A percentile compares a stretch with the other conserved stretches of the same genome.
Conservation (phyloP, 2,329 filamentous ascomycete genomes). For the Ophiognomonia clavigignenti-juglandacearum region DNA sequence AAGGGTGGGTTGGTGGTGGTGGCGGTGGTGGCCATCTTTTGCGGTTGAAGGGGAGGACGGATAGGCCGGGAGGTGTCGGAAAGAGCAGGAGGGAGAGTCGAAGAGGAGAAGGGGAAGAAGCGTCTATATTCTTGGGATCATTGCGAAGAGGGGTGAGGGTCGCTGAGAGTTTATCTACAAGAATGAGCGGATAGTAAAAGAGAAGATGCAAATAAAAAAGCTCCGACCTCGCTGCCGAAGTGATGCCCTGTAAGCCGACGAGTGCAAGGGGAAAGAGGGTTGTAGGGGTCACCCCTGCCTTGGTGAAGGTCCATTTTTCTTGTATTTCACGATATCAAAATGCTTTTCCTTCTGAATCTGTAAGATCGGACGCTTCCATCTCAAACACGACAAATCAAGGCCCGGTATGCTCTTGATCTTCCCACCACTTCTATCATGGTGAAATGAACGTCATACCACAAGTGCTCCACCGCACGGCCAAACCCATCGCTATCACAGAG, state of each 20-base stretch:
- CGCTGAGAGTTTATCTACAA: too few relatives aligned
- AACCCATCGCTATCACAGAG: constrained; percentile 34
- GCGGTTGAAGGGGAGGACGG: neutral
- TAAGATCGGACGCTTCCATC: too few relatives aligned
- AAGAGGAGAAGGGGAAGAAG: neutral
- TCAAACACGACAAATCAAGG: too few relatives aligned
- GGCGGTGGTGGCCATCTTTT: neutral
- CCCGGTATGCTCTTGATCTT: neutral
- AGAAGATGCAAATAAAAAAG: neutral
- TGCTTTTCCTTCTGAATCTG: too few relatives aligned
- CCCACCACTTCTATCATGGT: constrained; percentile 25
- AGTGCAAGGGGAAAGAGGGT: too few relatives aligned
- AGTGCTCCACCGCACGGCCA: constrained; percentile 34
- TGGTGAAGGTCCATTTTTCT: too few relatives aligned
- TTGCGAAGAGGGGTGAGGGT: constrained; percentile 6
- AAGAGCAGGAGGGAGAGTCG: neutral
- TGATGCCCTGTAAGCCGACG: too few relatives aligned
- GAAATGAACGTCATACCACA: constrained; percentile 33
- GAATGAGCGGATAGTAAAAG: neutral
- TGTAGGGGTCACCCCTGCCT: too few relatives aligned
- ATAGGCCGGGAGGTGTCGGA: too few relatives aligned
- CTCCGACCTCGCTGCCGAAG: constrained; percentile 8
- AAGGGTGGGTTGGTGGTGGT: constrained; percentile 38
- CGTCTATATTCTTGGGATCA: constrained; percentile 4
- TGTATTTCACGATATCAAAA: too few relatives aligned